phyloP scores from a whole-genome alignment of 257 asterid species.

The Verbascum thapsus region DNA sequence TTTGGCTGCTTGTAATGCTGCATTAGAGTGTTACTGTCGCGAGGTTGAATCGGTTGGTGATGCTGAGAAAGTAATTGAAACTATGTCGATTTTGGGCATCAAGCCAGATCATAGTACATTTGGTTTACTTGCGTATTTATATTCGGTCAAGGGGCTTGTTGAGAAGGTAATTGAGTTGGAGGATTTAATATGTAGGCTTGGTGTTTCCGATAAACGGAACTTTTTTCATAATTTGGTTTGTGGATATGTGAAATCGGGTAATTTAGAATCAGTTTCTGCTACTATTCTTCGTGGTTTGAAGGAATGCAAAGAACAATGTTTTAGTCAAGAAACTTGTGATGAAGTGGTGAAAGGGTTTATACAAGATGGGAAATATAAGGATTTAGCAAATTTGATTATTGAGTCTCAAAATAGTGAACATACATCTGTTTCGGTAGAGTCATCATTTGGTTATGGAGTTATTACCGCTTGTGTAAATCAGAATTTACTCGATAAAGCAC shows the following conservation, averaged over 20 bases:
- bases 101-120: conserved; percentile 72
- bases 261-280: conserved; percentile 54
- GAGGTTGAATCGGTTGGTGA: conserved; percentile 68
- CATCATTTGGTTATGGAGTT: conserved; percentile 73
- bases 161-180: conserved; percentile 70
- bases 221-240: conserved; percentile 63
- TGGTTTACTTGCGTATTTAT: conserved; percentile 78
- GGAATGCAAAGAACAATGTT: conserved; percentile 46
- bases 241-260: conserved; percentile 67
- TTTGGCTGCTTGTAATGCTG: conserved; percentile 84
- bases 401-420: conserved; percentile 79
- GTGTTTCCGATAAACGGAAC: conserved; percentile 40
- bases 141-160: conserved; percentile 71
- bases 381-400: conserved; percentile 58
- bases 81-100: conserved; percentile 74
- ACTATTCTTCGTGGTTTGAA: conserved; percentile 54
- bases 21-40: conserved; percentile 69
- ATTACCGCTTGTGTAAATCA: conserved; percentile 67
- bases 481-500: conserved; percentile 73
- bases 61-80: conserved; percentile 73
- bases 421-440: conserved; percentile 50
- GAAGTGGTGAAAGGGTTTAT: conserved; percentile 67
- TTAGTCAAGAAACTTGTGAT: conserved; percentile 53
- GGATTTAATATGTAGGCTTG: conserved; percentile 56
- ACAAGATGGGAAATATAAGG: conserved; percentile 54